Conservation (phyloP, 257 asterid species). For the Henckelia pumila region DNA sequence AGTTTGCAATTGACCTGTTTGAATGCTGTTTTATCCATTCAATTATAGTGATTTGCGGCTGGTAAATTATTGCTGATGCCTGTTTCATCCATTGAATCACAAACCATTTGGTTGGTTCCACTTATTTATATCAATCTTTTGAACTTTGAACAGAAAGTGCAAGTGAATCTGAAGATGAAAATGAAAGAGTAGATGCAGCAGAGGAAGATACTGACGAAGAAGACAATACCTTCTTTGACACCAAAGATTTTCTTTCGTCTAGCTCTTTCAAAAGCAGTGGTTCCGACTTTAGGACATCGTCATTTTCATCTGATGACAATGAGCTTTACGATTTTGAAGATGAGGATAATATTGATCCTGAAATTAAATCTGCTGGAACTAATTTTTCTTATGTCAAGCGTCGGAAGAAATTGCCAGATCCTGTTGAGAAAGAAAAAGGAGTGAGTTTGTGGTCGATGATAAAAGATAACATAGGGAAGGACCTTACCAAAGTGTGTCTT, state of each 20-base stretch:
- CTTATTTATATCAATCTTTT: not conserved
- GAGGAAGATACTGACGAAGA: conserved; percentile 96
- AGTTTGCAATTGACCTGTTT: not conserved
- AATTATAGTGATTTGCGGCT: not conserved
- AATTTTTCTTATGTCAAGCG: conserved; percentile 77
- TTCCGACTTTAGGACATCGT: conserved; percentile 67
- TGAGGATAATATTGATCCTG: conserved; percentile 70
- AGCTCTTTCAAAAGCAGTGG: conserved; percentile 78
- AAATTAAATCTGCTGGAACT: conserved; percentile 58
- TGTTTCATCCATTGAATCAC: not conserved
- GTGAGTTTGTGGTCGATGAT: conserved; percentile 99
- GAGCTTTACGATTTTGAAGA: conserved; percentile 49
- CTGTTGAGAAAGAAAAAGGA: conserved; percentile 89
- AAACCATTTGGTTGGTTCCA: not conserved
- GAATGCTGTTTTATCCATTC: not conserved
- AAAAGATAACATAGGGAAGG: conserved; percentile 97
- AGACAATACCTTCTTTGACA: conserved; percentile 84
- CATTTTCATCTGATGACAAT: conserved; percentile 75
- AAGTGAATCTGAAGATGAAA: conserved; percentile 87
- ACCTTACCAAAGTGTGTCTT: conserved; percentile 92
- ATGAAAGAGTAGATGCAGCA: conserved; percentile 80
- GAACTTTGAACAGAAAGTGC: conserved; percentile 57
- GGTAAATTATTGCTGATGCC: not conserved
- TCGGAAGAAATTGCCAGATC: conserved; percentile 84
- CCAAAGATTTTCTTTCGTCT: conserved; percentile 84